A percentile compares a stretch with the other conserved stretches of the same genome.
Evolutionary conservation across 78 protist genomes (phyloP).

Genomic region (Chrysochromulina tobinii): DNA sequence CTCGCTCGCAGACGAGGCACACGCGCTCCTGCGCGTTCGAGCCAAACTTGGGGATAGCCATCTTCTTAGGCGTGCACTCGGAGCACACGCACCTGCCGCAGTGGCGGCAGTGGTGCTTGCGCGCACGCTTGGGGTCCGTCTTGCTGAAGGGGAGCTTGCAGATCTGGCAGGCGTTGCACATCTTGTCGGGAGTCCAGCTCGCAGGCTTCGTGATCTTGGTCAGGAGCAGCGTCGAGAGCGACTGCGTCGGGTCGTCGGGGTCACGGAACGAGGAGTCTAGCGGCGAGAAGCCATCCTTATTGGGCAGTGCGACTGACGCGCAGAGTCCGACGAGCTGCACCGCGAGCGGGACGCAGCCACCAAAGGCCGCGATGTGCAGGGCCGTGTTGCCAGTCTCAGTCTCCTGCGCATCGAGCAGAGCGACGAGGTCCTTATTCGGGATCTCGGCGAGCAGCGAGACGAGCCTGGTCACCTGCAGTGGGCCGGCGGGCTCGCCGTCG

Average conservation of each 20-base stretch:
- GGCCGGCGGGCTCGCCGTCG: background rate
- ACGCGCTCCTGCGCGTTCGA: background rate
- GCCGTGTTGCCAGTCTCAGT: background rate
- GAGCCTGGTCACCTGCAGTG: background rate
- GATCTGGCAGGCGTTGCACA: background rate
- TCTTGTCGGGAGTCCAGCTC: background rate
- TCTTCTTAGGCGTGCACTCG: background rate
- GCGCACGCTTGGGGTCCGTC: background rate
- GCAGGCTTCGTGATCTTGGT: background rate
- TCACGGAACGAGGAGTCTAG: background rate
- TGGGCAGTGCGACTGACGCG: background rate
- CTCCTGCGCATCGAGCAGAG: background rate
- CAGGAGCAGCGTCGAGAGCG: background rate
- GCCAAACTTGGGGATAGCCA: background rate
- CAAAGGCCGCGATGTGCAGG: background rate
- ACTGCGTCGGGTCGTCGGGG: background rate
- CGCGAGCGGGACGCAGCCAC: background rate
- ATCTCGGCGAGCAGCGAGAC: too few species aligned
- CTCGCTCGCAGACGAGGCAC: background rate
- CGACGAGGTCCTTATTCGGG: background rate
- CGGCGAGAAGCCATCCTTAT: background rate
- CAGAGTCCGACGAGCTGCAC: background rate
- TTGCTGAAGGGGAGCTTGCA: background rate
- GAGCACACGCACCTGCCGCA: conserved; percentile 4
- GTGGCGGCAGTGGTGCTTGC: conserved; percentile 21